These are phyloP conservation scores for Rhododendron ferrugineum DNA, from an alignment of 148 eudicot species.

Conservation along the genomic window DNA sequence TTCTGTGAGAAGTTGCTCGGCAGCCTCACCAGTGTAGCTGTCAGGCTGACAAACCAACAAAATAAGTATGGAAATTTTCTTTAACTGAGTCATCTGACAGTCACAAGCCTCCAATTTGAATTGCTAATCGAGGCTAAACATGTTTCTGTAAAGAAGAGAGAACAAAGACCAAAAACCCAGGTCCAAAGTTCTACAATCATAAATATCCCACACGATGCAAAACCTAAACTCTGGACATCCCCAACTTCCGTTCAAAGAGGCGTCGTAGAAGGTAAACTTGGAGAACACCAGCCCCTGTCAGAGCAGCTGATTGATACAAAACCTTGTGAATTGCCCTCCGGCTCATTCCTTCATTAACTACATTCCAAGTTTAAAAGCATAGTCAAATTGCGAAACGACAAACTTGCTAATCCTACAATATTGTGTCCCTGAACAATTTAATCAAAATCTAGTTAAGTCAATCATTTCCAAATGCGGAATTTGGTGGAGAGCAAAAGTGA, in stretches of 20 bases:
- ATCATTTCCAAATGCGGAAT: neutral
- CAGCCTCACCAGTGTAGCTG: neutral
- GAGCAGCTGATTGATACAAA: slow-evolving; percentile 61
- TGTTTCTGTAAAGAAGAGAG: neutral
- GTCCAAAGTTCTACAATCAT: slow-evolving; percentile 1
- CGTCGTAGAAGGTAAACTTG: slow-evolving; percentile 77
- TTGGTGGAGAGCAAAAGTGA: neutral
- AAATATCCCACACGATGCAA: neutral
- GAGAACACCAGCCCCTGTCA: slow-evolving; percentile 60
- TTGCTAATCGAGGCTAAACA: neutral
- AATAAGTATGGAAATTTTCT: neutral
- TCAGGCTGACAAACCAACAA: neutral
- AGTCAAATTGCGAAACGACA: neutral
- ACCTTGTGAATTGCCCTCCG: slow-evolving; percentile 78
- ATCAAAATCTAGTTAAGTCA: neutral
- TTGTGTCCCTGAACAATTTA: neutral
- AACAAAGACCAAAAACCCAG: neutral
- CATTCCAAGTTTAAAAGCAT: slow-evolving; percentile 14
- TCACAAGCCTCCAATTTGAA: neutral
- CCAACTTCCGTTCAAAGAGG: slow-evolving; percentile 66
- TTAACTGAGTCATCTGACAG: neutral
- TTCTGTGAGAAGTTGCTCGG: neutral
- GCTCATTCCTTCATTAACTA: slow-evolving; percentile 89
- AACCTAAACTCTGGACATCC: slow-evolving; percentile 55
- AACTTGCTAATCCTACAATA: neutral